Conservation (phyloP, 345 rosid genomes). For the Euphorbia tirucalli region DNA sequence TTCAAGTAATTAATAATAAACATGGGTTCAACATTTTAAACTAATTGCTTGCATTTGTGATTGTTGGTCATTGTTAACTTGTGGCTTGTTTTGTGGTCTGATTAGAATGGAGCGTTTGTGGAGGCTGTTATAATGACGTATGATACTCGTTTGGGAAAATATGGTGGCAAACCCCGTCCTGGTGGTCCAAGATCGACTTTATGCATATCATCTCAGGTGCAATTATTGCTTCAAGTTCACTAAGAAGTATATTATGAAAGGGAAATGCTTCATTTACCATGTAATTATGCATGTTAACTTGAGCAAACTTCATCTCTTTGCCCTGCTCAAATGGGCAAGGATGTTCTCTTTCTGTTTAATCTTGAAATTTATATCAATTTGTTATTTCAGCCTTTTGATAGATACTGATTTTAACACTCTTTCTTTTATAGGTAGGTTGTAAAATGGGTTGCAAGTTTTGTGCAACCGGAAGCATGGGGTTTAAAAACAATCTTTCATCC, state of each 20-base stretch:
- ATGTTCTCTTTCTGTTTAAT: neutral
- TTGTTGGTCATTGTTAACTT: slow-evolving; percentile 6
- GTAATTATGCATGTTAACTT: neutral
- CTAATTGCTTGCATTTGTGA: neutral
- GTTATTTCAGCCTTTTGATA: neutral
- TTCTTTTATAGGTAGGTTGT: slow-evolving; percentile 77
- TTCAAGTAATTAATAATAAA: neutral
- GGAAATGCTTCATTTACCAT: neutral
- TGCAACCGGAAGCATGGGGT: slow-evolving; percentile 98
- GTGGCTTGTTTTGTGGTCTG: neutral
- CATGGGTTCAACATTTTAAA: neutral
- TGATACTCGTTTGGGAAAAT: slow-evolving; percentile 79
- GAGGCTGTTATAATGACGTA: slow-evolving; percentile 96
- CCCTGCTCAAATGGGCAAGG: neutral
- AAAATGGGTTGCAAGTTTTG: slow-evolving; percentile 99
- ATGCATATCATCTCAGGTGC: slow-evolving; percentile 93
- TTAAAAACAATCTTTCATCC: slow-evolving; percentile 71
- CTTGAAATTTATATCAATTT: neutral
- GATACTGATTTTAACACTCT: neutral
- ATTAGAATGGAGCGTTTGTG: slow-evolving; percentile 80
- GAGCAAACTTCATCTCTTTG: neutral
- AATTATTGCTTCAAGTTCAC: neutral
- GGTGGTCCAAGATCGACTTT: slow-evolving; percentile 82
- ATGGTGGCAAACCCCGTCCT: slow-evolving; percentile 79
- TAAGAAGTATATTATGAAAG: neutral